Conservation (phyloP, 371 early-diverging fungal species). For the Lichtheimia ornata region DNA sequence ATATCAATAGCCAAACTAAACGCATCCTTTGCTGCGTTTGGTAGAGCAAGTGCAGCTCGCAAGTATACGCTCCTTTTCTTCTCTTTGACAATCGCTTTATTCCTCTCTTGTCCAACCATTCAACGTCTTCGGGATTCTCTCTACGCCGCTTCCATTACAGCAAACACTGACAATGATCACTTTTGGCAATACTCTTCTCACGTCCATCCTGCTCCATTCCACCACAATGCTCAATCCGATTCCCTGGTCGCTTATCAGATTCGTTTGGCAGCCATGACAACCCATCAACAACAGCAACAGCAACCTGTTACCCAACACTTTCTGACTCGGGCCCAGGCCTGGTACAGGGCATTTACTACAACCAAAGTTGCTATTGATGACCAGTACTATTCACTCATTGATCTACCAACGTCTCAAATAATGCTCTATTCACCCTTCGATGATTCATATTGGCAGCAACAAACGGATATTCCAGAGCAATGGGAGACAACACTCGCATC, state of each 20-base stretch:
- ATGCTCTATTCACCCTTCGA: slow-evolving; percentile 56
- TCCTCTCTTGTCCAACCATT: slow-evolving; percentile 7
- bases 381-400: slow-evolving; percentile 12
- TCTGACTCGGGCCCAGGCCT: slow-evolving; percentile 12
- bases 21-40: slow-evolving; percentile 15
- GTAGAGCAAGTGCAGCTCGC: slow-evolving; percentile 6
- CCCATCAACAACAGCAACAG: neutral
- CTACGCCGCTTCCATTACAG: slow-evolving; percentile 15
- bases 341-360: slow-evolving; percentile 8
- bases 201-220: slow-evolving; percentile 21
- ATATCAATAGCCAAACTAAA: slow-evolving; percentile 12
- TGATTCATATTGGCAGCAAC: slow-evolving; percentile 47
- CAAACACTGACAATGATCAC: slow-evolving; percentile 27
- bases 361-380: slow-evolving; percentile 3
- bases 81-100: slow-evolving; percentile 14
- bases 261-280: slow-evolving; percentile 30
- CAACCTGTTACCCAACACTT: slow-evolving; percentile 9
- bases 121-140: slow-evolving; percentile 15
- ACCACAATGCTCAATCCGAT: slow-evolving; percentile 19
- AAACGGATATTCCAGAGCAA: slow-evolving; percentile 31
- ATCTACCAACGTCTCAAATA: slow-evolving; percentile 10
- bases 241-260: slow-evolving; percentile 33
- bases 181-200: slow-evolving; percentile 42
- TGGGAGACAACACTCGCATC: slow-evolving; percentile 23
- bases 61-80: slow-evolving; percentile 2